Conservation (phyloP, 2,329 filamentous ascomycete genomes). For the Daldinia sp. region DNA sequence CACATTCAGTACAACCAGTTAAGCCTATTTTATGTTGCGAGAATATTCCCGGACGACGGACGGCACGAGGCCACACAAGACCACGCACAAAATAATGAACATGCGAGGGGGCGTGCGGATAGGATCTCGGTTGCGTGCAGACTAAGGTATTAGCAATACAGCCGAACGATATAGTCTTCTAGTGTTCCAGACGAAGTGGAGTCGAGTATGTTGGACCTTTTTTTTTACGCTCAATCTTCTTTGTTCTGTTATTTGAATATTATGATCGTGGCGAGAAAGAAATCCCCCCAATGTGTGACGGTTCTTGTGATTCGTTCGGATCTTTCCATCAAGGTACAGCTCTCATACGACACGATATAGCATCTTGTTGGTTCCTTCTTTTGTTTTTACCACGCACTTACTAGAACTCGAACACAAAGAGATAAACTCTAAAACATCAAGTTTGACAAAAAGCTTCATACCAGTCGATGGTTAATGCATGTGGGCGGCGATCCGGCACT, state of each 20-base stretch:
- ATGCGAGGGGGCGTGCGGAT: constrained; percentile 25
- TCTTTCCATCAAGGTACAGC: not conserved
- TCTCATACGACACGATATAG: not conserved
- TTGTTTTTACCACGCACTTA: not conserved
- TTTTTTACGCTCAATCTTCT: not conserved
- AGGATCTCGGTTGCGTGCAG: constrained; percentile 27
- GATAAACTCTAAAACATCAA: constrained; percentile 18
- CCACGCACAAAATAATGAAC: constrained; percentile 12
- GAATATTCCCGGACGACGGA: constrained; percentile 27
- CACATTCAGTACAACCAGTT: constrained; percentile 31
- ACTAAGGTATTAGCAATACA: constrained; percentile 38
- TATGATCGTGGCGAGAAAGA: not conserved
- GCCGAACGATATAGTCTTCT: constrained; percentile 29
- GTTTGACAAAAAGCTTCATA: constrained; percentile 1
- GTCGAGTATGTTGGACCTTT: constrained; percentile 17
- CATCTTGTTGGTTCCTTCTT: not conserved
- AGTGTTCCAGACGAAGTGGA: constrained; percentile 37
- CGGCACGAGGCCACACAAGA: constrained; percentile 20
- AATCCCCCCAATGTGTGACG: not conserved
- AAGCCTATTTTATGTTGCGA: constrained; percentile 36
- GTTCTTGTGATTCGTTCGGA: constrained; percentile 21
- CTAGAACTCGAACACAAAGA: not conserved
- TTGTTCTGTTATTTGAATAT: not conserved
- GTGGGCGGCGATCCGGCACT: constrained; percentile 28
- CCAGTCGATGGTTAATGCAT: not conserved